These are phyloP conservation scores for Penicillium rolfsii DNA, from an alignment of 2,329 filamentous ascomycete species.

Conservation along the genomic window DNA sequence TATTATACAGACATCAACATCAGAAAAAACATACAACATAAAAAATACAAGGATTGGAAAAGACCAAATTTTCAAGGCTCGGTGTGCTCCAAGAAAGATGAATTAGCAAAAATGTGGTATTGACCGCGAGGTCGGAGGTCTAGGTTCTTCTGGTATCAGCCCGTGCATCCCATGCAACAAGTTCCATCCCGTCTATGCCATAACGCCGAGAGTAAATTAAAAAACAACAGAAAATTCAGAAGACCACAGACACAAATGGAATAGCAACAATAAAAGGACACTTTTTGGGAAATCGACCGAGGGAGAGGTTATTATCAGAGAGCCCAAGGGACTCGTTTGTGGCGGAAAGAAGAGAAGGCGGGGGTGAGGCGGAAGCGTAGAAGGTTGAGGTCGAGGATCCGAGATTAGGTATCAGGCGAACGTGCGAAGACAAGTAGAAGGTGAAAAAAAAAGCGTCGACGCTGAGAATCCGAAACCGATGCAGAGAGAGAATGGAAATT, in stretches of 20 bases:
- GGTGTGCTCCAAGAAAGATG: constrained; percentile 21
- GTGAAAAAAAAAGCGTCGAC: constrained; percentile 26
- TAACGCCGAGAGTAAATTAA: constrained; percentile 37
- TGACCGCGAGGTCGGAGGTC: constrained; percentile 46
- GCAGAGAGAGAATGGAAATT: constrained; percentile 29
- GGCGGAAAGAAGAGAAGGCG: constrained; percentile 16
- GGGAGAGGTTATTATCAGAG: constrained; percentile 3
- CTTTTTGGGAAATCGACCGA: constrained; percentile 25
- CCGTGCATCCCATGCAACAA: constrained; percentile 41
- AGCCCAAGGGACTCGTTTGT: neutral
- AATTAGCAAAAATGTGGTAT: constrained; percentile 29
- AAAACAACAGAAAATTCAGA: constrained; percentile 11
- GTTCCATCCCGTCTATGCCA: constrained; percentile 43
- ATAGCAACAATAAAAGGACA: constrained; percentile 26
- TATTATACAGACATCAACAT: constrained; percentile 27
- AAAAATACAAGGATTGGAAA: constrained; percentile 10
- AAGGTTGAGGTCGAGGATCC: constrained; percentile 16
- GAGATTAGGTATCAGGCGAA: constrained; percentile 18
- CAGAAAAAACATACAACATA: constrained; percentile 18
- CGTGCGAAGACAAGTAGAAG: constrained; percentile 20
- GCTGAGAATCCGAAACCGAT: constrained; percentile 33
- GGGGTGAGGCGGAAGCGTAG: constrained; percentile 11
- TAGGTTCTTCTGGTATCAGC: constrained; percentile 46
- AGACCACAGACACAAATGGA: constrained; percentile 14
- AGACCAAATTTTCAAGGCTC: neutral